phyloP scores from a whole-genome alignment of 129 eudicot genomes.

The Escallonia rubra region DNA sequence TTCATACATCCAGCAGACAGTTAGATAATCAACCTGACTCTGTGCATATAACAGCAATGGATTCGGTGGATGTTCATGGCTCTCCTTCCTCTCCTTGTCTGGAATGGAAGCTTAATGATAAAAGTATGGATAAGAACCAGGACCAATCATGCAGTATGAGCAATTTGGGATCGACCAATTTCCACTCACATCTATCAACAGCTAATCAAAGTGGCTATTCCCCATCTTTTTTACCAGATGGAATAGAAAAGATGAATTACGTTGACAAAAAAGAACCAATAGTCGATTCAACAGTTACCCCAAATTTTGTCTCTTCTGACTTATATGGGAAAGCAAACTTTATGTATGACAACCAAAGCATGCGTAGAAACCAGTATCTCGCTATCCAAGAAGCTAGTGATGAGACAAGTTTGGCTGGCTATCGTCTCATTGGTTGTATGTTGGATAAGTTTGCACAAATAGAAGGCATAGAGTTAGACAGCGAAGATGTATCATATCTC shows the following conservation, averaged over 20 bases:
- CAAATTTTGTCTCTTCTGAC: conserved; percentile 11
- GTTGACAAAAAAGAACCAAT: conserved; percentile 10
- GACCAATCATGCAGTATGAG: background rate
- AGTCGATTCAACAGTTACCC: conserved; percentile 1
- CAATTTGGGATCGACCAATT: background rate
- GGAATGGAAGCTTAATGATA: conserved; percentile 9
- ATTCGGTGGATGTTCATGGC: background rate
- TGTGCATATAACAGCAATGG: background rate
- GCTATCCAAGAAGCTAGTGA: conserved; percentile 74
- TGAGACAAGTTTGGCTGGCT: conserved; percentile 54
- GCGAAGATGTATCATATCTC: conserved; percentile 45
- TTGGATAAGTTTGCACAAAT: conserved; percentile 48
- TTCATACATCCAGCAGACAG: background rate
- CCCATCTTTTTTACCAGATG: conserved; percentile 3
- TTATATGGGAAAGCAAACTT: conserved; percentile 5
- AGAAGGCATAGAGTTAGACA: conserved; percentile 33
- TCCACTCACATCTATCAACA: background rate
- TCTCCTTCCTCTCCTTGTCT: conserved; percentile 4
- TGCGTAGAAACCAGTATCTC: conserved; percentile 40
- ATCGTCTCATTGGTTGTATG: conserved; percentile 49
- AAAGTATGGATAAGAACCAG: background rate
- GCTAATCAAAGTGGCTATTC: conserved; percentile 1
- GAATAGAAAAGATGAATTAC: background rate
- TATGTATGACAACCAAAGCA: conserved; percentile 19
- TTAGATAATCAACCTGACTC: conserved; percentile 8